phyloP scores from a whole-genome alignment of 177 flowering plant genomes.

The Vitis hybrid region DNA sequence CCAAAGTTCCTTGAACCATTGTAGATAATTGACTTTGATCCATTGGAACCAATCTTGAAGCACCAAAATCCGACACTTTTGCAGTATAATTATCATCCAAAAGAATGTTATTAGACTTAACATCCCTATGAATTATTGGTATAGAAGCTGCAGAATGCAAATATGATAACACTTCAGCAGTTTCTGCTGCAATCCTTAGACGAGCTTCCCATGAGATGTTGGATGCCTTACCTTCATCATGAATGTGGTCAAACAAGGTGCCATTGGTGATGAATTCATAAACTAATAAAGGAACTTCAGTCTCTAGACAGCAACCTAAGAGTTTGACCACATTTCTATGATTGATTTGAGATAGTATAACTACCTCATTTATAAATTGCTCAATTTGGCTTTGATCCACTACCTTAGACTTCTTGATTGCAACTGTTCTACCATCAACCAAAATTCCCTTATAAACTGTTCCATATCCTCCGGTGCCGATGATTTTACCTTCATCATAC shows the following conservation, averaged over 20 bases:
- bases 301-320: conserved; percentile 7
- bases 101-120: conserved; percentile 8
- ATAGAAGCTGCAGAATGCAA: neutral
- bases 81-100: conserved; percentile 1
- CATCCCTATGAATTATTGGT: conserved; percentile 2
- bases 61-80: conserved; percentile 11
- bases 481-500: neutral
- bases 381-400: neutral
- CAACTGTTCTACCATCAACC: neutral
- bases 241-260: neutral
- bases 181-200: neutral
- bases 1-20: conserved; percentile 6
- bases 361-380: conserved; percentile 8
- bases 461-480: conserved; percentile 7
- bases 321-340: conserved; percentile 4
- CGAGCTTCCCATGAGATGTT: conserved; percentile 2
- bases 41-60: neutral
- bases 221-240: neutral
- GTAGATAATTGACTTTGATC: neutral
- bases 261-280: conserved; percentile 7
- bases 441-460: conserved; percentile 7
- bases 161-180: neutral
- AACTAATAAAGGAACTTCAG: neutral
- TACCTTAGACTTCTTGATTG: conserved; percentile 1
- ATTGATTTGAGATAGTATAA: conserved; percentile 4